Percentiles rank a stretch among this genome's conserved stretches.
Evolutionary conservation across 352 stramenopile genomes (phyloP).

Genomic region (Phytophthora parvispora): DNA sequence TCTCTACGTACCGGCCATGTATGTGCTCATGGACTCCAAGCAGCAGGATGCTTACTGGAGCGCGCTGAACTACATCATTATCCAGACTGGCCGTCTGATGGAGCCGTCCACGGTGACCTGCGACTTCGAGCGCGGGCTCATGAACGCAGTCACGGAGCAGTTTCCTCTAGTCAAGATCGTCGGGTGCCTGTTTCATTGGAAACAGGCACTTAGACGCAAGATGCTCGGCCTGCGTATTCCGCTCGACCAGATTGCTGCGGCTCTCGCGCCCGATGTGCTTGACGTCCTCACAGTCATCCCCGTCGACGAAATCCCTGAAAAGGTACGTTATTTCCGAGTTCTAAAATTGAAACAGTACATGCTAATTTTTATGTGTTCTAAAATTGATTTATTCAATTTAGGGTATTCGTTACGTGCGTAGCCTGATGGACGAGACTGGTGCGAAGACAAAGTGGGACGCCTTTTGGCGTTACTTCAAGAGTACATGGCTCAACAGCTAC

Average conservation of each 20-base stretch:
- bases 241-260: background rate
- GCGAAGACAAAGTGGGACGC: background rate
- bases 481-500: background rate
- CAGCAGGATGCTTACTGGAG: constrained; percentile 8
- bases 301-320: background rate
- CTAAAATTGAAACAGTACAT: too few species aligned
- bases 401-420: background rate
- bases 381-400: too few species aligned
- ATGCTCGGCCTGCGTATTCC: background rate
- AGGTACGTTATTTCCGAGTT: background rate
- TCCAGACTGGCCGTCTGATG: constrained; percentile 7
- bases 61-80: constrained; percentile 8
- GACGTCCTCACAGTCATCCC: background rate
- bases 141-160: background rate
- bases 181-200: background rate
- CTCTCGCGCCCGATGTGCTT: background rate
- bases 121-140: background rate
- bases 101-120: background rate
- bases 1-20: background rate
- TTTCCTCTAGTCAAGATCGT: background rate
- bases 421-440: background rate
- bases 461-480: background rate
- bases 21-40: constrained; percentile 15
- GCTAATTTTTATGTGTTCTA: too few species aligned
- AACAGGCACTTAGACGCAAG: background rate